Evolutionary conservation across 768 basidiomycete genomes (phyloP).

Genomic region (Pluteus cervinus): DNA sequence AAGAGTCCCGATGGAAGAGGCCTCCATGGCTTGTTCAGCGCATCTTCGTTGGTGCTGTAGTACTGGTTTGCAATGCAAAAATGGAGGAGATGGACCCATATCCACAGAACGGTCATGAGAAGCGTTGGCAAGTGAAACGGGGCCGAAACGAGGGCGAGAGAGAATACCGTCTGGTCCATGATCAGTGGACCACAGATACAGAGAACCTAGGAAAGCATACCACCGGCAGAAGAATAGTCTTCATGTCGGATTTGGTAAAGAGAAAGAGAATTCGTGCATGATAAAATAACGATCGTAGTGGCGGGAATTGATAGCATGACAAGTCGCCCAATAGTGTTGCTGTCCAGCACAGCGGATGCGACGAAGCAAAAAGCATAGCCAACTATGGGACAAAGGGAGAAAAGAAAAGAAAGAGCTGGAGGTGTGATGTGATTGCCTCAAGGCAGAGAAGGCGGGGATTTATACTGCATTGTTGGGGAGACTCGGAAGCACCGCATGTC

Average conservation of each 20-base stretch:
- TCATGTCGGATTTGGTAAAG: slow-evolving; percentile 41
- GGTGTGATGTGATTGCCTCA: too few relatives aligned
- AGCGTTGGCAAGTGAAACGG: slow-evolving; percentile 13
- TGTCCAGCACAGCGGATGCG: too few relatives aligned
- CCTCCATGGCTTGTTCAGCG: slow-evolving; percentile 36
- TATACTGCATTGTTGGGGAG: too few relatives aligned
- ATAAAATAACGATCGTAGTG: slow-evolving; percentile 14
- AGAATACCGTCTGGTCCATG: too few relatives aligned
- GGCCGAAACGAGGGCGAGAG: slow-evolving; percentile 15
- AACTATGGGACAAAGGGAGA: too few relatives aligned
- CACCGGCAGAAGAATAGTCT: slow-evolving; percentile 40
- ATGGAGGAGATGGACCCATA: slow-evolving; percentile 39
- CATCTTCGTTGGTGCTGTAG: slow-evolving; percentile 34
- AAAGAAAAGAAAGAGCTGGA: too few relatives aligned
- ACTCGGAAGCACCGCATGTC: too few relatives aligned
- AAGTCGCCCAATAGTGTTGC: too few relatives aligned
- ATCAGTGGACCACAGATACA: slow-evolving; percentile 2
- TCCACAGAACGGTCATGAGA: slow-evolving; percentile 30
- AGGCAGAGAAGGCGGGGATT: too few relatives aligned
- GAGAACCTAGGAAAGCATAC: slow-evolving; percentile 22
- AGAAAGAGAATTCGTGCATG: slow-evolving; percentile 23
- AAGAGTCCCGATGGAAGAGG: slow-evolving; percentile 40
- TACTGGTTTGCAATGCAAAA: slow-evolving; percentile 41
- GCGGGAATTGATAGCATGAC: too few relatives aligned
- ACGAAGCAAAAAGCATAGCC: too few relatives aligned